phyloP scores from a whole-genome alignment of 1,284 basidiomycete species.

The Vanrija humicola region DNA sequence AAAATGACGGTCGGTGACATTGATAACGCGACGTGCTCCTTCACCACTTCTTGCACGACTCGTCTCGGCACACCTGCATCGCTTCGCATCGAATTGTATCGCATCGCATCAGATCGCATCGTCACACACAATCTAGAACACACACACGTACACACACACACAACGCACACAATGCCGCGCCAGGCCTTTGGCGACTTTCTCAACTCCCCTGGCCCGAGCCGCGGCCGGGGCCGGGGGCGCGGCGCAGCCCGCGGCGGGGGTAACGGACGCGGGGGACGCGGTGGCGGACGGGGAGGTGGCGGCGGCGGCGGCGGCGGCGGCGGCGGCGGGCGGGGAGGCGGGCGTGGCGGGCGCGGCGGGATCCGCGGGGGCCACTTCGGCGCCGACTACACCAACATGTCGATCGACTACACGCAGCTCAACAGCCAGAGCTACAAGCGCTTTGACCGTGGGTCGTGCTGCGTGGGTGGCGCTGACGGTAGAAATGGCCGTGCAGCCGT shows the following conservation, averaged over 20 bases:
- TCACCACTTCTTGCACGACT: too few species aligned
- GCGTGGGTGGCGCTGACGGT: not conserved
- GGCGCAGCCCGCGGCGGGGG: slow-evolving; percentile 18
- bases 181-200: slow-evolving; percentile 39
- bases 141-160: not conserved
- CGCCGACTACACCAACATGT: slow-evolving; percentile 41
- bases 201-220: slow-evolving; percentile 26
- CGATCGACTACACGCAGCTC: slow-evolving; percentile 38
- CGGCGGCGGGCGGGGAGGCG: slow-evolving; percentile 4
- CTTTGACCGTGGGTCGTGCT: slow-evolving; percentile 31
- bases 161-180: slow-evolving; percentile 12
- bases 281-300: slow-evolving; percentile 8
- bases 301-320: slow-evolving; percentile 12
- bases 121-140: not conserved
- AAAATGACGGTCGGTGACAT: too few species aligned
- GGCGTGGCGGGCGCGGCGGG: slow-evolving; percentile 13
- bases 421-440: slow-evolving; percentile 39
- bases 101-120: not conserved
- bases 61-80: too few species aligned
- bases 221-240: slow-evolving; percentile 26
- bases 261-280: slow-evolving; percentile 18
- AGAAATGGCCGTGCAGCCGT: slow-evolving; percentile 22
- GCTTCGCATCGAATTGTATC: too few species aligned
- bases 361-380: slow-evolving; percentile 21
- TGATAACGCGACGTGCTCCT: too few species aligned